Evolutionary conservation across 176 grass and related monocot species (phyloP).

Genomic region (Oryza coarctata): DNA sequence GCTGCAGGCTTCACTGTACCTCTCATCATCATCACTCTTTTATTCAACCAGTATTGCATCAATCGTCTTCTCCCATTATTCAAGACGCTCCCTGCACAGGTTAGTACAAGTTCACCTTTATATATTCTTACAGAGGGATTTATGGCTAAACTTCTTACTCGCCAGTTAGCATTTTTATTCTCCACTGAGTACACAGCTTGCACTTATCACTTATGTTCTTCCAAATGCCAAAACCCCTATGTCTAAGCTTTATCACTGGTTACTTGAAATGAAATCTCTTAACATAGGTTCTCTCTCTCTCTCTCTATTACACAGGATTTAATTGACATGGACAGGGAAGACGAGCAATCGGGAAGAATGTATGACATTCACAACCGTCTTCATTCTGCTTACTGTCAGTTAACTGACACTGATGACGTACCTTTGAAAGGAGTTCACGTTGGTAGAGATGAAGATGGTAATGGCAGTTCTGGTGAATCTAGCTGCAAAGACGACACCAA

Average conservation of each 20-base stretch:
- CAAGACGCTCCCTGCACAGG: conserved; percentile 72
- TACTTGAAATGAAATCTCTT: conserved; percentile 9
- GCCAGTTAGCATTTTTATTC: neutral
- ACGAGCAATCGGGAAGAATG: conserved; percentile 57
- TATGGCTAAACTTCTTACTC: neutral
- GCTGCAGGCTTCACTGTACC: conserved; percentile 74
- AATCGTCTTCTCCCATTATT: conserved; percentile 77
- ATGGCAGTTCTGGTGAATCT: conserved; percentile 31
- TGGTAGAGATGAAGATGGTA: conserved; percentile 13
- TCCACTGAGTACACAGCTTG: neutral
- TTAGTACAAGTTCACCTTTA: conserved; percentile 30
- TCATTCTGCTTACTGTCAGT: conserved; percentile 60
- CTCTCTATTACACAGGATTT: conserved; percentile 49
- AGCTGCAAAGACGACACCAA: conserved; percentile 8
- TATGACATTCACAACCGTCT: conserved; percentile 56
- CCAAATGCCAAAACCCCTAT: neutral
- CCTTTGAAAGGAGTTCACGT: conserved; percentile 29
- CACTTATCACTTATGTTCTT: neutral
- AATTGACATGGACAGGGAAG: conserved; percentile 80
- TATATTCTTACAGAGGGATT: neutral
- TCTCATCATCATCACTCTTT: conserved; percentile 73
- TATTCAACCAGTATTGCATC: conserved; percentile 89
- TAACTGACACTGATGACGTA: conserved; percentile 26
- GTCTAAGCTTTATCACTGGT: neutral
- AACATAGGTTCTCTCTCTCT: neutral